Conservation (phyloP, 208 protist genomes). For the Crithidia sp. region DNA sequence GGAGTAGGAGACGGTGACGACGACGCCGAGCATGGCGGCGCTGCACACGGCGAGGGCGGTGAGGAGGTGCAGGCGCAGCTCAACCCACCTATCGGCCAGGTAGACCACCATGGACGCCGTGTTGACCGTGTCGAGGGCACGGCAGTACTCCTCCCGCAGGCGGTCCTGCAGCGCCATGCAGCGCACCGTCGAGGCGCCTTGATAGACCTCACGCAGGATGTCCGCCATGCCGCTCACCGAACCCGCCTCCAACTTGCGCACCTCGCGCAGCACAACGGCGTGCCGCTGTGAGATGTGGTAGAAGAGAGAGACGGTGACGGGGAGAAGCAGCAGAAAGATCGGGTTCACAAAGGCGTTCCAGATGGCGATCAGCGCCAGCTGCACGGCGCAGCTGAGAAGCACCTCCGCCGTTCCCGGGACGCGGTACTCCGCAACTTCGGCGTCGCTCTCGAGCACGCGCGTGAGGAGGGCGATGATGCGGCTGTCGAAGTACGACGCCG, state of each 20-base stretch:
- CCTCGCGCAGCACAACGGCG: constrained; percentile 50
- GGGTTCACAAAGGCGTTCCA: constrained; percentile 64
- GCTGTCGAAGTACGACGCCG: constrained; percentile 61
- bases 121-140: constrained; percentile 66
- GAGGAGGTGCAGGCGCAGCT: constrained; percentile 57
- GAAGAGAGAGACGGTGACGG: constrained; percentile 50
- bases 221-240: constrained; percentile 48
- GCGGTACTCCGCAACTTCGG: constrained; percentile 45
- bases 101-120: constrained; percentile 57
- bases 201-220: constrained; percentile 62
- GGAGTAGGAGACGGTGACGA: constrained; percentile 45
- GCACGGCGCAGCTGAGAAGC: constrained; percentile 44
- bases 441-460: constrained; percentile 55
- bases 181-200: constrained; percentile 59
- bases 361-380: constrained; percentile 45
- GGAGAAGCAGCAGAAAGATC: constrained; percentile 59
- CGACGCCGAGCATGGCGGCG: constrained; percentile 49
- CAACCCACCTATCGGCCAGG: constrained; percentile 66
- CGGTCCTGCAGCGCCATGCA: constrained; percentile 61
- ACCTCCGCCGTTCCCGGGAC: constrained; percentile 48
- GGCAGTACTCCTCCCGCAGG: constrained; percentile 75
- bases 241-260: constrained; percentile 61
- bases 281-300: constrained; percentile 49
- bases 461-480: constrained; percentile 43
- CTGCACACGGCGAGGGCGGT: constrained; percentile 46